A percentile compares a stretch with the other conserved stretches of the same genome.
Conservation (phyloP, 108 stramenopile species). For the Cyclotella baltica region DNA sequence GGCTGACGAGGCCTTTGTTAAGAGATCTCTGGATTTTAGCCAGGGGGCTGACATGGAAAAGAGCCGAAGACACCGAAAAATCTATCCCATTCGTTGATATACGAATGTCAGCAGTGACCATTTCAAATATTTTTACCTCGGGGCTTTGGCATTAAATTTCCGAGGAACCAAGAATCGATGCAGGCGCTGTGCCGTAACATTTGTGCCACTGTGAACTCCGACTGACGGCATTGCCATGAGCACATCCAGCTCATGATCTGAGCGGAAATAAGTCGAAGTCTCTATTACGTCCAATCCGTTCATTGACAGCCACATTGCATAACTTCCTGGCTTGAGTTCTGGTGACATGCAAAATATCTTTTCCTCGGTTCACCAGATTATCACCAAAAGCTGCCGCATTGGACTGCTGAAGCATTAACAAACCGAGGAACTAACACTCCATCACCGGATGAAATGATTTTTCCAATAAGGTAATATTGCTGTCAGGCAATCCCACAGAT, state of each 20-base stretch:
- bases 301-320: conserved; percentile 35
- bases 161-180: conserved; percentile 22
- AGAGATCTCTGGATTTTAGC: conserved; percentile 24
- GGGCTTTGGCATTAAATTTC: conserved; percentile 38
- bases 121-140: not conserved
- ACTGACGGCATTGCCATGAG: conserved; percentile 24
- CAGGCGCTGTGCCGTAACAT: conserved; percentile 25
- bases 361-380: no score
- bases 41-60: conserved; percentile 17
- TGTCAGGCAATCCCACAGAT: conserved; percentile 17
- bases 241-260: conserved; percentile 32
- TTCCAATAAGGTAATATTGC: conserved; percentile 27
- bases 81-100: conserved; percentile 52
- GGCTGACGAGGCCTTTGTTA: conserved; percentile 18
- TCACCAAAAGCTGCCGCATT: no score
- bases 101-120: conserved; percentile 15
- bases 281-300: conserved; percentile 34
- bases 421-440: conserved; percentile 9
- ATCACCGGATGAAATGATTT: conserved; percentile 25
- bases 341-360: conserved; percentile 31
- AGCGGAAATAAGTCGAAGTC: conserved; percentile 13
- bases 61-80: conserved; percentile 29
- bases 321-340: conserved; percentile 26
- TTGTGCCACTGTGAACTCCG: conserved; percentile 40
- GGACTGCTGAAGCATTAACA: conserved; percentile 26